Evolutionary conservation across 495 filamentous ascomycete genomes (phyloP).

Genomic region (Aspergillus heteromorphus): DNA sequence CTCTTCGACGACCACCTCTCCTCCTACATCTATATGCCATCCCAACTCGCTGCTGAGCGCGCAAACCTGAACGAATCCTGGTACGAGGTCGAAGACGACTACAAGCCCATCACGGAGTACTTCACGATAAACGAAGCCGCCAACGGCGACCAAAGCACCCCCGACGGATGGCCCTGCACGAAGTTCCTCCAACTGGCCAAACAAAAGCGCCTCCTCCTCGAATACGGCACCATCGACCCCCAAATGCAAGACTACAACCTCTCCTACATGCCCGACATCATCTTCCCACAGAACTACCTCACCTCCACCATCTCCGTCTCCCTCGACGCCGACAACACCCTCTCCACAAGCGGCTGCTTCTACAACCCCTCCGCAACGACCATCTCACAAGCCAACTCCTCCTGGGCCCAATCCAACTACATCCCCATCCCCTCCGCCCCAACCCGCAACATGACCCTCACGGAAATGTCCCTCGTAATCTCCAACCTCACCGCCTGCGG

Average conservation of each 20-base stretch:
- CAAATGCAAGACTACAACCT: constrained; percentile 51
- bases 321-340: constrained; percentile 24
- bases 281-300: constrained; percentile 43
- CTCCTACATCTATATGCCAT: constrained; percentile 49
- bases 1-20: constrained; percentile 36
- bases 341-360: constrained; percentile 49
- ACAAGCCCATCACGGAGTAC: constrained; percentile 49
- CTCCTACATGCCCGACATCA: constrained; percentile 28
- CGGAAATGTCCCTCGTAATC: constrained; percentile 24
- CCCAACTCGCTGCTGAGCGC: constrained; percentile 42
- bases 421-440: constrained; percentile 26
- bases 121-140: constrained; percentile 36
- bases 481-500: constrained; percentile 51
- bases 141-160: constrained; percentile 40
- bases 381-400: constrained; percentile 47
- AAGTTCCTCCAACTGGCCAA: constrained; percentile 50
- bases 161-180: constrained; percentile 59
- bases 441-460: constrained; percentile 29
- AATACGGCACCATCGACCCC: constrained; percentile 51
- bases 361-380: constrained; percentile 33
- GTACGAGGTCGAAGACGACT: constrained; percentile 41
- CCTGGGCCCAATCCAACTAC: constrained; percentile 46
- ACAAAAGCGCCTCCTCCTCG: constrained; percentile 45
- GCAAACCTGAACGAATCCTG: constrained; percentile 54
- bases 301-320: constrained; percentile 23